phyloP scores from a whole-genome alignment of 1,284 basidiomycete genomes.

The Heterobasidion parviporum region DNA sequence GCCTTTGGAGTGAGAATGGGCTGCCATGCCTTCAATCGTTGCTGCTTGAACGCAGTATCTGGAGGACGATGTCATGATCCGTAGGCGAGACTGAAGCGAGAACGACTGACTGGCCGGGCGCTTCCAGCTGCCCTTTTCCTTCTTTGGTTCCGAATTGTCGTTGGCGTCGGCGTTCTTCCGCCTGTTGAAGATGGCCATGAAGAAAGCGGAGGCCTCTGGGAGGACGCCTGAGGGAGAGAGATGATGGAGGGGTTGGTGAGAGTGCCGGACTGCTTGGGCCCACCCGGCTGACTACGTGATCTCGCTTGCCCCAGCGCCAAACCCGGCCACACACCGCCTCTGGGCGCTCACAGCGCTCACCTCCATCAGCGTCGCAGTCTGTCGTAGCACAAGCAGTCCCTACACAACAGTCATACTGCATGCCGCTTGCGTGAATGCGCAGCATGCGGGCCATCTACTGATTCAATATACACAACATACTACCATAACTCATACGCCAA shows the following conservation, averaged over 20 bases:
- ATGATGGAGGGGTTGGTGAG: not conserved
- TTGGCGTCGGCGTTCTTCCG: conserved; percentile 17
- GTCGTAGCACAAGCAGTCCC: not conserved
- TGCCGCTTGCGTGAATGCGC: not conserved
- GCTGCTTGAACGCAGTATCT: conserved; percentile 99
- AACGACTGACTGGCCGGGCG: conserved; percentile 75
- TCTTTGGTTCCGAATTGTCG: conserved; percentile 35
- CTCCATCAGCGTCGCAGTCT: too few species aligned
- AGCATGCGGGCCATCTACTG: not conserved
- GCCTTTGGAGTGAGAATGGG: conserved; percentile 97
- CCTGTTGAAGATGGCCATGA: conserved; percentile 32
- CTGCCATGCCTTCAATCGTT: conserved; percentile 99
- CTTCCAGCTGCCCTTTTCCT: conserved; percentile 84
- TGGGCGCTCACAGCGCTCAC: not conserved
- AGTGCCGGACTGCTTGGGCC: not conserved
- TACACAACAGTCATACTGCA: not conserved
- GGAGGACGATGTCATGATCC: conserved; percentile 7
- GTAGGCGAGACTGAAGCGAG: not conserved
- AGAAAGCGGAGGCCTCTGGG: conserved; percentile 10
- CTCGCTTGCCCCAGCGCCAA: not conserved
- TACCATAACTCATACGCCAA: not conserved
- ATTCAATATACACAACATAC: not conserved
- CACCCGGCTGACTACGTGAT: not conserved
- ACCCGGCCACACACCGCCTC: not conserved
- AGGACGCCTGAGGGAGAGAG: conserved; percentile 6